Percentiles rank a stretch among this genome's conserved stretches.
Evolutionary conservation across 495 filamentous ascomycete species (phyloP).

Genomic region (Cercophora sp.): DNA sequence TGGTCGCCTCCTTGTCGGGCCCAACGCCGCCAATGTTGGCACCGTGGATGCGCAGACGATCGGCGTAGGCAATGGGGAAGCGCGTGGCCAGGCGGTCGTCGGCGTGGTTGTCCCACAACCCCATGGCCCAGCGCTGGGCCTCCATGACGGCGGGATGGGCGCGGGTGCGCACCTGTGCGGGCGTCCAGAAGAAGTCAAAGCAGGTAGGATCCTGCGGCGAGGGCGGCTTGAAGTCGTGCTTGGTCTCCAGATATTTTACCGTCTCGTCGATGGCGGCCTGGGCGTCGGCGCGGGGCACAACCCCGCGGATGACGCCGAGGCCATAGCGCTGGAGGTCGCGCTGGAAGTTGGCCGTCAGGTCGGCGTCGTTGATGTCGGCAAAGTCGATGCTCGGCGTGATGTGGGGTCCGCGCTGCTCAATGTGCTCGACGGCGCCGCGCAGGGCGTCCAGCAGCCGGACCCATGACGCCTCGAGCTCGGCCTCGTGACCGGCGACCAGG

Average conservation of each 20-base stretch:
- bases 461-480: conserved; percentile 66
- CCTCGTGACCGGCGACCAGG: conserved; percentile 64
- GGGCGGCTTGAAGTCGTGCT: conserved; percentile 49
- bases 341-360: conserved; percentile 45
- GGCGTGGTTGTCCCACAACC: conserved; percentile 71
- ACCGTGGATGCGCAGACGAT: conserved; percentile 73
- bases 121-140: conserved; percentile 75
- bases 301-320: conserved; percentile 62
- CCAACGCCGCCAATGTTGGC: conserved; percentile 36
- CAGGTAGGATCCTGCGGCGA: conserved; percentile 64
- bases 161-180: conserved; percentile 73
- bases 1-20: conserved; percentile 17
- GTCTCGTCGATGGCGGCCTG: conserved; percentile 53
- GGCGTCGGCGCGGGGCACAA: conserved; percentile 56
- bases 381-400: conserved; percentile 67
- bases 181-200: conserved; percentile 92
- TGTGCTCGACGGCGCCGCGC: conserved; percentile 53
- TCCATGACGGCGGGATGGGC: conserved; percentile 69
- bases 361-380: conserved; percentile 49
- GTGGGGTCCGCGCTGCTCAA: conserved; percentile 40
- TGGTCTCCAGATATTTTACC: conserved; percentile 61
- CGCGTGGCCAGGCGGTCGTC: conserved; percentile 55
- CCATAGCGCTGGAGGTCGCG: conserved; percentile 61
- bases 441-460: conserved; percentile 60
- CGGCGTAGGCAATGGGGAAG: conserved; percentile 75